Conservation (phyloP, 441 rosid genomes). For the Jatropha podagrica region DNA sequence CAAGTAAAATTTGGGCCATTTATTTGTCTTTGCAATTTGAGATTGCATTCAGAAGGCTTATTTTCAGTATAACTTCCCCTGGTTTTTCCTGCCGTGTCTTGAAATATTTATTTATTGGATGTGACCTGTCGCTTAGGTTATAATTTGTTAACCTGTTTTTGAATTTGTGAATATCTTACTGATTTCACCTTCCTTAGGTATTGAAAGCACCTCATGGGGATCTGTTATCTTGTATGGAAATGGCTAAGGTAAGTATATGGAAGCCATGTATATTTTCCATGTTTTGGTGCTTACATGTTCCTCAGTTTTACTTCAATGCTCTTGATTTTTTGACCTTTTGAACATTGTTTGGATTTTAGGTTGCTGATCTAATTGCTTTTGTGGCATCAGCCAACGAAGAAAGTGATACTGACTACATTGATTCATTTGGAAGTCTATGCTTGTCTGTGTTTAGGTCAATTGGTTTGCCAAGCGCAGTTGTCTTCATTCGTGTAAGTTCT, state of each 20-base stretch:
- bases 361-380: slow-evolving; percentile 93
- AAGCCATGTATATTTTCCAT: slow-evolving; percentile 4
- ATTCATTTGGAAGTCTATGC: slow-evolving; percentile 84
- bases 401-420: slow-evolving; percentile 45
- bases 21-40: neutral
- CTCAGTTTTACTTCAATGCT: neutral
- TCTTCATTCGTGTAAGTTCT: slow-evolving; percentile 79
- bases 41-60: neutral
- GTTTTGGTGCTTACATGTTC: neutral
- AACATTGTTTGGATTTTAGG: slow-evolving; percentile 45
- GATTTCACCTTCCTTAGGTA: slow-evolving; percentile 38
- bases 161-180: neutral
- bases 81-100: neutral
- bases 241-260: slow-evolving; percentile 66
- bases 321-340: slow-evolving; percentile 11
- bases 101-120: neutral
- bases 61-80: neutral
- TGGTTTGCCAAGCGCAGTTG: slow-evolving; percentile 84
- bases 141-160: neutral
- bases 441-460: slow-evolving; percentile 82
- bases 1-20: neutral
- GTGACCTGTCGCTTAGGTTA: neutral
- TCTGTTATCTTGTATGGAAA: slow-evolving; percentile 76
- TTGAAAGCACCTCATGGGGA: slow-evolving; percentile 88
- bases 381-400: slow-evolving; percentile 85